Conservation (phyloP, 179 eudicot species). For the Silene coronaria region DNA sequence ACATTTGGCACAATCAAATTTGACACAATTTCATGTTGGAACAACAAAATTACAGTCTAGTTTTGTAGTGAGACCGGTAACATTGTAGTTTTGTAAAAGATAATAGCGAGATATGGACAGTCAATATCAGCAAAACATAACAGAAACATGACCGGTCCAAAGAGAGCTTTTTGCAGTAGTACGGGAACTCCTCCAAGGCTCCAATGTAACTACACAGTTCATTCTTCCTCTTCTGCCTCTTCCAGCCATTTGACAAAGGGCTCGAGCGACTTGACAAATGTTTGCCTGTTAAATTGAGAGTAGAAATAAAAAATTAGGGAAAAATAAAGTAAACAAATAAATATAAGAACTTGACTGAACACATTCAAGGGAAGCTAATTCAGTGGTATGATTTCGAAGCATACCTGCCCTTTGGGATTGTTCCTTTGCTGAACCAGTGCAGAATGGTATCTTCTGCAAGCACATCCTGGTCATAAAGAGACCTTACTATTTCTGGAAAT, state of each 20-base stretch:
- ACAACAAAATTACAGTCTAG: too few species aligned
- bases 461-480: constrained; percentile 92
- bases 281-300: constrained; percentile 52
- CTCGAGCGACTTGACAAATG: constrained; percentile 85
- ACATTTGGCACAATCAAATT: too few species aligned
- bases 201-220: constrained; percentile 8
- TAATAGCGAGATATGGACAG: too few species aligned
- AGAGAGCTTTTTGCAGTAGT: too few species aligned
- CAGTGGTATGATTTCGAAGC: constrained; percentile 1
- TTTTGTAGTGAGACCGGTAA: too few species aligned
- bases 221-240: constrained; percentile 98
- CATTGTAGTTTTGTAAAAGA: too few species aligned
- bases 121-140: too few species aligned
- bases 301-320: not conserved
- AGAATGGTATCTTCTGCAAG: constrained; percentile 96
- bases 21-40: too few species aligned
- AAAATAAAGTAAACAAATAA: too few species aligned
- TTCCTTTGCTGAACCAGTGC: constrained; percentile 92
- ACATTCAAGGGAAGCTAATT: not conserved
- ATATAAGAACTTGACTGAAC: too few species aligned
- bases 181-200: too few species aligned
- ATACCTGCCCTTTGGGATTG: constrained; percentile 86
- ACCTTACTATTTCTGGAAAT: constrained; percentile 87
- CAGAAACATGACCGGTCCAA: too few species aligned
- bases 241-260: constrained; percentile 98